Evolutionary conservation across 169 alveolate genomes (phyloP).

Genomic region (Eimeria tenella): DNA sequence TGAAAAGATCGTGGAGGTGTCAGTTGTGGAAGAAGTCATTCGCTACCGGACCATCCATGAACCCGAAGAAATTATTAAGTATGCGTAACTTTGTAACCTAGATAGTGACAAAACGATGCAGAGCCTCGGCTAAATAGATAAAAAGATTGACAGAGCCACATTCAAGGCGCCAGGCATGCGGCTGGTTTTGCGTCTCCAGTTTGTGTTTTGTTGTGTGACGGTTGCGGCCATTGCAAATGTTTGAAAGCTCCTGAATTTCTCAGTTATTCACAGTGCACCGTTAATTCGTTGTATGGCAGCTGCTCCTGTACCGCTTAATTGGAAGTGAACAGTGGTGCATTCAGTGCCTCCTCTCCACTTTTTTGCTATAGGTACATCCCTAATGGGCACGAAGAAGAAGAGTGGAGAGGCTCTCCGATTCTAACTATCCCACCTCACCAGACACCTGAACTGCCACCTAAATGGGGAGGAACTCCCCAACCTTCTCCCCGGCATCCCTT

Average conservation of each 20-base stretch:
- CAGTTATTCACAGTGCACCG: neutral
- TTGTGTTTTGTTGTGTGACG: neutral
- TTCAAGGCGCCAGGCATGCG: too few relatives aligned
- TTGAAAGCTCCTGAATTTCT: too few relatives aligned
- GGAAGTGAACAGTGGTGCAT: too few relatives aligned
- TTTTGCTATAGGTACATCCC: constrained; percentile 70
- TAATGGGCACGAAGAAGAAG: constrained; percentile 73
- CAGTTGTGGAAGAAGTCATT: constrained; percentile 90
- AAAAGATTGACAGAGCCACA: too few relatives aligned
- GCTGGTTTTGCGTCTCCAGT: neutral
- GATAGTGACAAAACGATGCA: too few relatives aligned
- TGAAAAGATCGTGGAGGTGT: constrained; percentile 90
- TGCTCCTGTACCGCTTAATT: too few relatives aligned
- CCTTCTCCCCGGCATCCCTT: constrained; percentile 29
- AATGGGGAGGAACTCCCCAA: constrained; percentile 67
- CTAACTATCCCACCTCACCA: constrained; percentile 73
- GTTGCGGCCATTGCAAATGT: neutral
- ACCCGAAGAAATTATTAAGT: constrained; percentile 91
- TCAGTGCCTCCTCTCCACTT: too few relatives aligned
- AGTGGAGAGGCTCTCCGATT: constrained; percentile 78
- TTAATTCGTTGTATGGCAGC: neutral
- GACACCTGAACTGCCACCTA: constrained; percentile 77
- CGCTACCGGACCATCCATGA: constrained; percentile 91
- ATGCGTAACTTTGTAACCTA: neutral
- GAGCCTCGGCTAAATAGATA: too few relatives aligned